A percentile compares a stretch with the other conserved stretches of the same genome.
These are phyloP conservation scores for Zychaea mexicana DNA, from an alignment of 371 early-diverging fungal species.

Conservation along the genomic window DNA sequence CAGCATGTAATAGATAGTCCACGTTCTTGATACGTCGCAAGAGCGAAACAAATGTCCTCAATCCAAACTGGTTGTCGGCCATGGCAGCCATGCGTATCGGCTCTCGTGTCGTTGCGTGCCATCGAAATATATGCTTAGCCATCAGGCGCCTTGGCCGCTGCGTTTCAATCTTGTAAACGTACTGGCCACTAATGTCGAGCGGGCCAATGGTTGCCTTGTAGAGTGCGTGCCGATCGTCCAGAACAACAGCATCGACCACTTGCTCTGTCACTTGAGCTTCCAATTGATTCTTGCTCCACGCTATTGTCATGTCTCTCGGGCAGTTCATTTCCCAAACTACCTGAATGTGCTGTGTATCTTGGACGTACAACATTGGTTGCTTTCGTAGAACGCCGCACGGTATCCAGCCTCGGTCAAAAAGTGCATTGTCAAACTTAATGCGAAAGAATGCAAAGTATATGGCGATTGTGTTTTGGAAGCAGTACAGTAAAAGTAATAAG, in stretches of 20 bases:
- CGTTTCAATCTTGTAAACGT: slow-evolving; percentile 32
- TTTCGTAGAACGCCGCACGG: slow-evolving; percentile 56
- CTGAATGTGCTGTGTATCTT: slow-evolving; percentile 52
- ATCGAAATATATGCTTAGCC: slow-evolving; percentile 29
- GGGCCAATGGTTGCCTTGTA: slow-evolving; percentile 57
- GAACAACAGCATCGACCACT: slow-evolving; percentile 17
- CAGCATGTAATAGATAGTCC: slow-evolving; percentile 64
- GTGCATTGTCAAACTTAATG: slow-evolving; percentile 33
- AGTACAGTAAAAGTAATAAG: slow-evolving; percentile 31
- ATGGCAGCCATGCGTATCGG: slow-evolving; percentile 61
- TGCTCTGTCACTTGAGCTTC: not conserved
- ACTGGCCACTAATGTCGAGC: slow-evolving; percentile 31
- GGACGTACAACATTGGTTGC: slow-evolving; percentile 57
- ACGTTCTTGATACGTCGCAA: slow-evolving; percentile 37
- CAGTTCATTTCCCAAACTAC: slow-evolving; percentile 69
- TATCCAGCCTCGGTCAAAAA: slow-evolving; percentile 54
- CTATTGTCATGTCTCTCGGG: slow-evolving; percentile 45
- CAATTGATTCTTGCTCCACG: slow-evolving; percentile 24
- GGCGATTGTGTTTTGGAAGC: slow-evolving; percentile 34
- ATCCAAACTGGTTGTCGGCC: slow-evolving; percentile 66
- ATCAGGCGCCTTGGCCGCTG: slow-evolving; percentile 23
- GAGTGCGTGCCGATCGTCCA: slow-evolving; percentile 54
- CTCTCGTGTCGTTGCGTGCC: slow-evolving; percentile 27
- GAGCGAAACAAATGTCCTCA: slow-evolving; percentile 51
- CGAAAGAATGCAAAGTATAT: slow-evolving; percentile 8